Evolutionary conservation across 2,329 filamentous ascomycete species (phyloP), one percentile per base, ranked within the genome.

Genomic region (Diaporthe velutina): DNA sequence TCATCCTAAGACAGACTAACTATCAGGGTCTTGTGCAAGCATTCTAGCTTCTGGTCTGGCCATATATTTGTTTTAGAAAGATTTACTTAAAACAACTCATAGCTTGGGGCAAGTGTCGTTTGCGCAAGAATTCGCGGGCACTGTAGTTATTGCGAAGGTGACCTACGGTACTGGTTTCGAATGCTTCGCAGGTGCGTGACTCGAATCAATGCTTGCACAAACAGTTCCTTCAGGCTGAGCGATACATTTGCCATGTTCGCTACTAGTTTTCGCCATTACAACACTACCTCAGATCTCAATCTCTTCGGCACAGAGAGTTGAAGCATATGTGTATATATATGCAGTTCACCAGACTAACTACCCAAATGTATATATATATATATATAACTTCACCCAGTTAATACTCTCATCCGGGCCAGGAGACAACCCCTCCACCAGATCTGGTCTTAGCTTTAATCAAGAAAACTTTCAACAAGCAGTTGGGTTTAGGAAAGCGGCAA

Each of bases 131-230:
- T 45, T 19, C 17, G 6, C 17, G 1, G 42, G 2, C 17, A 19
- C 6, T 9, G 19, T 22, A 15, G 17, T 38, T 10, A 38, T 5
- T 38, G 10, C 10, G 5, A 38, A 48, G 2, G 22, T 22, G 19
- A 19, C 6, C 17, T 3, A 4, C 0, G 19, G 0, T 22, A 10
- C 19, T 48, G 6, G 1, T 48, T 0, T 48, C 22, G 7, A 48
- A 48, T 48, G 42, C 42, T 10, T 0, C 19, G 19, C 8, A 48
- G 42, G 19, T 10, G 22, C 19, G 42, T 48, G 19, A 22, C 19
- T 17, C 42, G 3, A 0, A 9, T 22, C 7, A 8, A 22, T 48
- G 19, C 42, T 22, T 48, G 17, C 0, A 8, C 19, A 22, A 45
- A 2, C 5, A 45, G 42, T 17, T 22, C 8, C 7, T 7, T 17